Conservation (phyloP, 768 basidiomycete genomes). For the Scleroderma citrinum region DNA sequence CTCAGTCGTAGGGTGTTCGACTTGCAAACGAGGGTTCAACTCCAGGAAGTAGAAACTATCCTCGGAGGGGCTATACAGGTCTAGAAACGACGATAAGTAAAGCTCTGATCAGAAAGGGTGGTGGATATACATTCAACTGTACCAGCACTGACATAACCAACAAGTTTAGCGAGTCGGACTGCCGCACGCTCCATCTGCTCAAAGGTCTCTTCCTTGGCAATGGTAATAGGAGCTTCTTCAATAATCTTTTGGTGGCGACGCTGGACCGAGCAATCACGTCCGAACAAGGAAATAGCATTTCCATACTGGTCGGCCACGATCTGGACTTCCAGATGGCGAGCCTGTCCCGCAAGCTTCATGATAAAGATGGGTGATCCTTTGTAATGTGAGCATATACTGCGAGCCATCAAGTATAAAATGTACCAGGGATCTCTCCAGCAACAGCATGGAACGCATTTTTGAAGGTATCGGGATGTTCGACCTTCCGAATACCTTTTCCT, state of each 20-base stretch:
- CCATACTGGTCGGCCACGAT: constrained; percentile 99
- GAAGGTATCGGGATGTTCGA: constrained; percentile 80
- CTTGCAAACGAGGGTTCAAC: constrained; percentile 98
- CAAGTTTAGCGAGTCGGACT: constrained; percentile 97
- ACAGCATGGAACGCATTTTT: constrained; percentile 94
- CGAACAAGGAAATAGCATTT: constrained; percentile 97
- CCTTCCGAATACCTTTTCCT: constrained; percentile 97
- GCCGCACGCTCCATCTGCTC: constrained; percentile 99
- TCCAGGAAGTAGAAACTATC: constrained; percentile 97
- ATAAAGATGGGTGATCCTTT: constrained; percentile 96
- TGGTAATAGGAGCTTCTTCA: constrained; percentile 98
- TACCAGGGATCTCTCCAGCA: constrained; percentile 93
- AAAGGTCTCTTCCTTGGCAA: constrained; percentile 86
- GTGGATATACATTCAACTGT: constrained; percentile 84
- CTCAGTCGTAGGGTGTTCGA: constrained; percentile 99
- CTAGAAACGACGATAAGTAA: constrained; percentile 33
- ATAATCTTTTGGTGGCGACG: constrained; percentile 99
- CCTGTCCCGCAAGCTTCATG: constrained; percentile 98
- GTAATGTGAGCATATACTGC: constrained; percentile 5
- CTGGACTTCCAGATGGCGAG: constrained; percentile 97
- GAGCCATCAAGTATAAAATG: constrained; percentile 11
- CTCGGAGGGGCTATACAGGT: constrained; percentile 91
- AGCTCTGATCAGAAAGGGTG: constrained; percentile 4
- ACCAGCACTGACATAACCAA: constrained; percentile 98
- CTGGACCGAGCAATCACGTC: constrained; percentile 98